Conservation (phyloP, 2,329 filamentous ascomycete genomes). For the Aspergillus cejpii region DNA sequence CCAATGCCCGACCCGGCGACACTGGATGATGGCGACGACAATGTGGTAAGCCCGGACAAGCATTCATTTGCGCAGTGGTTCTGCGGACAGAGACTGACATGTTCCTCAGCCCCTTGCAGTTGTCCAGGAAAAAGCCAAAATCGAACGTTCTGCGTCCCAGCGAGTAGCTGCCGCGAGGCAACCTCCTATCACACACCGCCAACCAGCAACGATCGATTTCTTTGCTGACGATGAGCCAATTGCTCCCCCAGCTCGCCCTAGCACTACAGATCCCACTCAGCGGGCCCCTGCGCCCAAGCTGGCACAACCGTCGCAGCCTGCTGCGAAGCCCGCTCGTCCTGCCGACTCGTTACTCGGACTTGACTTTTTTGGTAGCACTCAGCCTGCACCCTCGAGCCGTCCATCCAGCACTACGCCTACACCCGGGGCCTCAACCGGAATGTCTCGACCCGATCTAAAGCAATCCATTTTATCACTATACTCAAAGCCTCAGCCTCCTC, state of each 20-base stretch:
- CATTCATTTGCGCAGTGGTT: no score
- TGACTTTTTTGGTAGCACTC: constrained; percentile 76
- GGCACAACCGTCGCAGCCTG: constrained; percentile 47
- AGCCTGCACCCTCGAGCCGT: constrained; percentile 61
- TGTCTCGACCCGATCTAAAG: constrained; percentile 86
- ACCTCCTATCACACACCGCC: constrained; percentile 40
- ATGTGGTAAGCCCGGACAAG: constrained; percentile 53
- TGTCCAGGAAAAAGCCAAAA: constrained; percentile 64
- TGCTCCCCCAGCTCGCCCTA: constrained; percentile 61
- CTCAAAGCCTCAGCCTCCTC: constrained; percentile 65
- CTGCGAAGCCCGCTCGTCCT: constrained; percentile 58
- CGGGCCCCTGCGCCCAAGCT: constrained; percentile 56
- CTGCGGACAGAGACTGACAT: constrained; percentile 17
- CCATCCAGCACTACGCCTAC: constrained; percentile 74
- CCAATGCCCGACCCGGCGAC: constrained; percentile 87
- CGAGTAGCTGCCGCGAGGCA: constrained; percentile 42
- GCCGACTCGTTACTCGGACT: constrained; percentile 82
- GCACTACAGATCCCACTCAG: constrained; percentile 61
- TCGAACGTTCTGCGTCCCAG: constrained; percentile 54
- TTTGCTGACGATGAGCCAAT: constrained; percentile 66
- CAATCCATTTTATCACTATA: constrained; percentile 96
- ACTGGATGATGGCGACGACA: constrained; percentile 81
- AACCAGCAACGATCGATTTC: constrained; percentile 60
- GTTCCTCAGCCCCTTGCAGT: constrained; percentile 54
- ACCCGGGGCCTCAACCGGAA: constrained; percentile 49